A percentile compares a stretch with the other conserved stretches of the same genome.
Evolutionary conservation across 202 grass and related monocot species (phyloP).

Genomic region (Bolboschoenoplectus hybrid): DNA sequence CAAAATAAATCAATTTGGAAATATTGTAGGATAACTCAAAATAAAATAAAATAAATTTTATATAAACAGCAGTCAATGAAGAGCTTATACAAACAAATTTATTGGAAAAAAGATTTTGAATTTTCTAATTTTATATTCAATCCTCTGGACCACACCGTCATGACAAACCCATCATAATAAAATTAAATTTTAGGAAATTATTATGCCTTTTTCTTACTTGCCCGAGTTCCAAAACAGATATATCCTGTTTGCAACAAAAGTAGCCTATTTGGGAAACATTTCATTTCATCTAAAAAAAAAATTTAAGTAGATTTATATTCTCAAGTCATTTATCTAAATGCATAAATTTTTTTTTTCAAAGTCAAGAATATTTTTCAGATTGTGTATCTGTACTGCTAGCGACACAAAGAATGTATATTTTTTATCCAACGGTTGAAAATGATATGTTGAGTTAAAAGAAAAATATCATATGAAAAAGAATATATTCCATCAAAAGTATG

Average conservation of each 20-base stretch:
- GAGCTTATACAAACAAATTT: no score
- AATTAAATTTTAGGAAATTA: background rate
- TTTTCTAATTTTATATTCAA: background rate
- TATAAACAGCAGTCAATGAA: no score
- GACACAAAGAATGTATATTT: background rate
- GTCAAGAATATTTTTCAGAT: background rate
- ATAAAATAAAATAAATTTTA: no score
- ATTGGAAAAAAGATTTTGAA: no score
- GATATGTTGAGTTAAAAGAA: no score
- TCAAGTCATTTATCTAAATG: background rate
- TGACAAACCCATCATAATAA: background rate
- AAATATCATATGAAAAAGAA: no score
- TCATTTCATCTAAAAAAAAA: background rate
- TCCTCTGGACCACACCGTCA: background rate
- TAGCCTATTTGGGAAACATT: constrained; percentile 15
- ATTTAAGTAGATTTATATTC: background rate
- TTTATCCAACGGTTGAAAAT: background rate
- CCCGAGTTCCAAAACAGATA: background rate
- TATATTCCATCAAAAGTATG: no score
- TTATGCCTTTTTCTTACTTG: constrained; percentile 16
- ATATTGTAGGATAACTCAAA: no score
- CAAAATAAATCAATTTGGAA: no score
- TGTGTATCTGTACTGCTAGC: background rate
- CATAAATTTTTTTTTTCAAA: background rate
- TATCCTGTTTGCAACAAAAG: background rate